phyloP scores from a whole-genome alignment of 1,284 basidiomycete species.

The Apiotrichum mycotoxinovorans region DNA sequence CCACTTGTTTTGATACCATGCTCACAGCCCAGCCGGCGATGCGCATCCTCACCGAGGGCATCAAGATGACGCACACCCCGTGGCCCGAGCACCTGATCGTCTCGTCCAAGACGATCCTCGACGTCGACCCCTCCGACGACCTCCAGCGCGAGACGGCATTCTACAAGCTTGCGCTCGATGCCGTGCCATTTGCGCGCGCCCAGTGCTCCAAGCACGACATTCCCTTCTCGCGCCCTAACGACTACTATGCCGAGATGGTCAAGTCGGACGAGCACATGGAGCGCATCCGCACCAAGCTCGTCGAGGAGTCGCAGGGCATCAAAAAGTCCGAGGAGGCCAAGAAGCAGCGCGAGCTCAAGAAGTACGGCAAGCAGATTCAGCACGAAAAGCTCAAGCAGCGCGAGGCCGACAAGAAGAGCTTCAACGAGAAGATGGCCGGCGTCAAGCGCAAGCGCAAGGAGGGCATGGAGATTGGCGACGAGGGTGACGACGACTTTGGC shows the following conservation, averaged over 20 bases:
- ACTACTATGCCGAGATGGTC: slow-evolving; percentile 99
- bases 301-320: slow-evolving; percentile 83
- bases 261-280: slow-evolving; percentile 99
- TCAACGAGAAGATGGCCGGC: slow-evolving; percentile 75
- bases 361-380: slow-evolving; percentile 96
- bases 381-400: slow-evolving; percentile 77
- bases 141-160: slow-evolving; percentile 91
- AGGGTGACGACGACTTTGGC: slow-evolving; percentile 34
- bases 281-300: slow-evolving; percentile 80
- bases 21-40: slow-evolving; percentile 62
- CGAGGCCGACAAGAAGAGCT: slow-evolving; percentile 71
- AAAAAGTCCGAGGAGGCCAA: slow-evolving; percentile 90
- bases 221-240: slow-evolving; percentile 85
- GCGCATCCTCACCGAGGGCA: slow-evolving; percentile 70
- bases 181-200: slow-evolving; percentile 68
- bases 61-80: slow-evolving; percentile 69
- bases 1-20: background rate
- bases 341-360: slow-evolving; percentile 90
- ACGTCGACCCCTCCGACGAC: slow-evolving; percentile 72
- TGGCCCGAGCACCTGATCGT: slow-evolving; percentile 83
- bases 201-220: slow-evolving; percentile 68
- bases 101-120: slow-evolving; percentile 67
- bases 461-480: slow-evolving; percentile 65
- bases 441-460: slow-evolving; percentile 87
- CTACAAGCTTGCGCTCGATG: slow-evolving; percentile 91